Base-by-base conservation (phyloP, 2,329 filamentous ascomycete species). In the Penicillium polonicum region DNA sequence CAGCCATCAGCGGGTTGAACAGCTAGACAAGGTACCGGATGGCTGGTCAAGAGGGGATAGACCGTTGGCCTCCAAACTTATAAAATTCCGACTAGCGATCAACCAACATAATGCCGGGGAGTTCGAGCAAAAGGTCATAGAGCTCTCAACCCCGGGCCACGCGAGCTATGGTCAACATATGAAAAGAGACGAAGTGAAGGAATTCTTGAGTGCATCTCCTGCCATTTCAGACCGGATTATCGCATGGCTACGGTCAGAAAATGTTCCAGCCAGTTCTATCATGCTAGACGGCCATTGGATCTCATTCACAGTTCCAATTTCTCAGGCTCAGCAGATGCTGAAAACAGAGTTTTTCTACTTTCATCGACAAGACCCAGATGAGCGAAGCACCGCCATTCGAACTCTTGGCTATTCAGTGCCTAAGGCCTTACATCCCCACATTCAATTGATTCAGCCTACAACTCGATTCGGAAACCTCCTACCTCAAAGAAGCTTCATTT, bases 361-460 rank as follows among this genome's bases (percentile, higher is more conserved):
- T 67, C 76, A 80, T 58, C 79, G 82, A 62, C 65, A 74, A 13
- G 71, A 74, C 13, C n/a, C n/a, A n/a, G n/a, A n/a, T n/a, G 74
- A 72, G 21, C 68, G 75, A 13, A 66, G 72, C 10, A 73, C 75
- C 39, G 80, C 77, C 63, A 78, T 88, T 39, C 80, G 86, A 43
- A 80, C 82, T 5, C 72, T 83, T 17, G 75, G 79, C 46, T 90
- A 89, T 72, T 88, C 84, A 0, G 79, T 89, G 1, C 88, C 87
- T 0, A 76, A 76, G 50, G 71, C 79, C 0, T 71, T 89, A 8
- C 78, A 79, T 52, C 65, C 76, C 43, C 78, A 85, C 64, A 79
- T 89, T 57, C 82, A 84, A 57, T 79, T 88, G 67, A 83, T 89
- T 48, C 84, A 88, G 70, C 86, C 86, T 1, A 88, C 86, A 0